phyloP scores from a whole-genome alignment of 257 asterid species.

The Salvia splendens region DNA sequence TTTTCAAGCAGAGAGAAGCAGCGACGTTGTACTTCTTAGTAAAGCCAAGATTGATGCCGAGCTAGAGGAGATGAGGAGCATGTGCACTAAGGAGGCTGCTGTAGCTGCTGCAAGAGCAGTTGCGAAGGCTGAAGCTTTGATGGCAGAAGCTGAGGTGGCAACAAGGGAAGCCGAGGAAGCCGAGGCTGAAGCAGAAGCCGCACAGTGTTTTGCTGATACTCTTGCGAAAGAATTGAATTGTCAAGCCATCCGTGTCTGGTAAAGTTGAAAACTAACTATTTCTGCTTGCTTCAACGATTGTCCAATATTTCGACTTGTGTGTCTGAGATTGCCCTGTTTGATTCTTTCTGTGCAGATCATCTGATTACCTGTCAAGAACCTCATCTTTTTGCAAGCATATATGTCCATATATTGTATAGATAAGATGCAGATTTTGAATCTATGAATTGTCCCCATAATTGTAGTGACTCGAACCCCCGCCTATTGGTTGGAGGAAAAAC shows the following conservation, averaged over 20 bases:
- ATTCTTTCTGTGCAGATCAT: slow-evolving; percentile 37
- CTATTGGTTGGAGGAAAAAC: too few species aligned
- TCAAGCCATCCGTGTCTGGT: slow-evolving; percentile 70
- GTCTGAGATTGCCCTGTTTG: slow-evolving; percentile 22
- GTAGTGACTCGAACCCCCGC: too few species aligned
- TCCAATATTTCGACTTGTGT: background rate
- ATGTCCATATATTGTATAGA: slow-evolving; percentile 31
- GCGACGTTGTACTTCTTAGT: slow-evolving; percentile 42
- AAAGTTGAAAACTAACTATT: slow-evolving; percentile 9
- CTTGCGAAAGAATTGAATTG: slow-evolving; percentile 55
- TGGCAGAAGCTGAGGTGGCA: slow-evolving; percentile 83
- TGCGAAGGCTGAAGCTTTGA: slow-evolving; percentile 89
- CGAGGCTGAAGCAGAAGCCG: slow-evolving; percentile 91
- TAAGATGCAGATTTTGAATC: slow-evolving; percentile 18
- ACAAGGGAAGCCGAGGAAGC: slow-evolving; percentile 93
- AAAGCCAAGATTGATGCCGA: slow-evolving; percentile 80
- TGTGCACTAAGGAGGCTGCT: slow-evolving; percentile 77
- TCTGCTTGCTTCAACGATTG: too few species aligned
- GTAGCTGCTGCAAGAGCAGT: slow-evolving; percentile 82
- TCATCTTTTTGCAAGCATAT: slow-evolving; percentile 33
- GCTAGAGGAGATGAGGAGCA: slow-evolving; percentile 68
- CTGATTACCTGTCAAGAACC: slow-evolving; percentile 22
- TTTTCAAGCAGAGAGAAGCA: slow-evolving; percentile 37
- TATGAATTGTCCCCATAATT: slow-evolving; percentile 20
- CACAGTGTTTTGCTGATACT: slow-evolving; percentile 81